Evolutionary conservation across 129 eudicot species (phyloP).

Genomic region (Flaveria trinervia): DNA sequence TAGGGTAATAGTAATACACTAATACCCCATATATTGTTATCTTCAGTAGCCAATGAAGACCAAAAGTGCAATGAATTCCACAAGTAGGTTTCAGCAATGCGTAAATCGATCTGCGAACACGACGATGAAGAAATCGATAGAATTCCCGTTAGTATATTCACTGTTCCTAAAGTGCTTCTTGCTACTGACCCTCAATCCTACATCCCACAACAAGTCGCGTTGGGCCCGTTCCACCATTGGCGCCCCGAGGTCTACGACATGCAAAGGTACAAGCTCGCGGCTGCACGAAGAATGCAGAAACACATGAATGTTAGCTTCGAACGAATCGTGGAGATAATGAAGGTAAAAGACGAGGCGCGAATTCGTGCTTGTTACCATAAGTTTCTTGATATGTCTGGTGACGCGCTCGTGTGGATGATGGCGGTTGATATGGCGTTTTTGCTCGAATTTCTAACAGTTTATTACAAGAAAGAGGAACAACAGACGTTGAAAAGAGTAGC

Average conservation of each 20-base stretch:
- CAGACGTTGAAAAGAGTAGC: slow-evolving; percentile 2
- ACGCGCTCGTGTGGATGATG: slow-evolving; percentile 65
- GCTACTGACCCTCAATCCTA: slow-evolving; percentile 48
- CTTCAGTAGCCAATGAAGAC: neutral
- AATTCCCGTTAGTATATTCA: slow-evolving; percentile 53
- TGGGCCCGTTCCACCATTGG: slow-evolving; percentile 73
- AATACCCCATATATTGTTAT: neutral
- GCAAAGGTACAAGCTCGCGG: slow-evolving; percentile 43
- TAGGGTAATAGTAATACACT: slow-evolving; percentile 7
- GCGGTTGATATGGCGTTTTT: slow-evolving; percentile 54
- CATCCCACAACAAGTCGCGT: slow-evolving; percentile 52
- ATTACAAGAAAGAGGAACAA: slow-evolving; percentile 31
- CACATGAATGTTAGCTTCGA: slow-evolving; percentile 28
- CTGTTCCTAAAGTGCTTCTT: slow-evolving; percentile 53
- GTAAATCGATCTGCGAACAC: slow-evolving; percentile 35
- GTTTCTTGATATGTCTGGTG: slow-evolving; percentile 45
- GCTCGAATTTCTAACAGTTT: slow-evolving; percentile 51
- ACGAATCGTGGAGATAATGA: slow-evolving; percentile 35
- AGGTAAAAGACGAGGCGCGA: slow-evolving; percentile 29
- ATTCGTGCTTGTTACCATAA: slow-evolving; percentile 60
- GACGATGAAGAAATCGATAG: slow-evolving; percentile 34
- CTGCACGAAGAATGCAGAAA: slow-evolving; percentile 38
- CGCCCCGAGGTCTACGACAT: slow-evolving; percentile 39
- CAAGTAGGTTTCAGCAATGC: slow-evolving; percentile 16
- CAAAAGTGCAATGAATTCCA: slow-evolving; percentile 8